Evolutionary conservation across 2,329 filamentous ascomycete species (phyloP).

Genomic region (Aspergillus sp.): DNA sequence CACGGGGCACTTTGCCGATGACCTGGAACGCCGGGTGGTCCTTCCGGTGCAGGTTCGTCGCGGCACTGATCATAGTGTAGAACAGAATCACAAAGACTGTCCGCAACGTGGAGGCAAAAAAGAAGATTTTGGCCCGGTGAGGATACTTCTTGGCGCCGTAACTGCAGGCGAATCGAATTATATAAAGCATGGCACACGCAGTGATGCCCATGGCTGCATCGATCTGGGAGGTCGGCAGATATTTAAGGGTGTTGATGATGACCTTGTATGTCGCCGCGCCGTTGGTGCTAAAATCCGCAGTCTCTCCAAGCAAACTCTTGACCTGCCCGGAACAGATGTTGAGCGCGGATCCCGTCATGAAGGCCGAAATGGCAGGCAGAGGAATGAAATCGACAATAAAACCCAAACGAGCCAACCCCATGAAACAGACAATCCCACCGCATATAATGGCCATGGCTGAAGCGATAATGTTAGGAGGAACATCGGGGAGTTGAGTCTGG

Average conservation of each 20-base stretch:
- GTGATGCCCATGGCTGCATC: conserved; percentile 86
- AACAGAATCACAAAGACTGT: conserved; percentile 86
- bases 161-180: conserved; percentile 60
- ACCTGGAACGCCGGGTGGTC: conserved; percentile 63
- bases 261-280: conserved; percentile 70
- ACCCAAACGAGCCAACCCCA: conserved; percentile 72
- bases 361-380: conserved; percentile 79
- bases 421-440: conserved; percentile 65
- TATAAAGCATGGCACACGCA: conserved; percentile 67
- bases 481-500: conserved; percentile 44
- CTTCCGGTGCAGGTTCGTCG: conserved; percentile 64
- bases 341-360: conserved; percentile 93
- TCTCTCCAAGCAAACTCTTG: conserved; percentile 70
- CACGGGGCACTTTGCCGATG: conserved; percentile 68
- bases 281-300: conserved; percentile 53
- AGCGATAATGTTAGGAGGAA: conserved; percentile 60
- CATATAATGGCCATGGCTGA: conserved; percentile 69
- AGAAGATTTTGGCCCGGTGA: conserved; percentile 62
- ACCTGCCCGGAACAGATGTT: conserved; percentile 82
- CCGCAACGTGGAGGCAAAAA: conserved; percentile 84
- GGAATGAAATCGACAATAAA: conserved; percentile 94
- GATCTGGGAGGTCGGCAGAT: conserved; percentile 57
- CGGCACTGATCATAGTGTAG: conserved; percentile 84
- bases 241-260: conserved; percentile 71
- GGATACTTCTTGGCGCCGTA: conserved; percentile 62